Evolutionary conservation across 768 basidiomycete species (phyloP).

Genomic region (Tulasnella sp.): DNA sequence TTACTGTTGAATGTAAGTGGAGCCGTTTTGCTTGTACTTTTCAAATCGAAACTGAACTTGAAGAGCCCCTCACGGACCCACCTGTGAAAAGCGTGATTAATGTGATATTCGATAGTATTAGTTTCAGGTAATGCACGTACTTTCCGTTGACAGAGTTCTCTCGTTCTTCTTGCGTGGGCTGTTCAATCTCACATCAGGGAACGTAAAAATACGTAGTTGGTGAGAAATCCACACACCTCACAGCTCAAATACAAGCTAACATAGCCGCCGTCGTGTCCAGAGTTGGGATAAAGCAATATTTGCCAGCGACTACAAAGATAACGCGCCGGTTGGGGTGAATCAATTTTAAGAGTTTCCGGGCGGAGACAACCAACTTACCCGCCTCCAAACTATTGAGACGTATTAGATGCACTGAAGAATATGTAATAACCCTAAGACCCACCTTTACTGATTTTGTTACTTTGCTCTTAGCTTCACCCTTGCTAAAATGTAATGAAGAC

Average conservation of each 20-base stretch:
- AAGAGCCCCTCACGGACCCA: slow-evolving; percentile 80
- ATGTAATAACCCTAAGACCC: too few species aligned
- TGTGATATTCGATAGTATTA: neutral
- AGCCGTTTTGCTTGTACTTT: slow-evolving; percentile 34
- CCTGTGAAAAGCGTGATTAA: slow-evolving; percentile 30
- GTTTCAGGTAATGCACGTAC: slow-evolving; percentile 25
- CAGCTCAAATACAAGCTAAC: slow-evolving; percentile 72
- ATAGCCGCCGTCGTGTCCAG: slow-evolving; percentile 46
- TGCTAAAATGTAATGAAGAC: slow-evolving; percentile 26
- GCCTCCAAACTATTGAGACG: slow-evolving; percentile 40
- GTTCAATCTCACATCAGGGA: slow-evolving; percentile 1
- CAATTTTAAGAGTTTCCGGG: too few species aligned
- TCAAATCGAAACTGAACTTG: slow-evolving; percentile 74
- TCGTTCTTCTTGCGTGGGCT: slow-evolving; percentile 70
- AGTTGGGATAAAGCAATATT: slow-evolving; percentile 77
- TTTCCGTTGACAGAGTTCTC: slow-evolving; percentile 50
- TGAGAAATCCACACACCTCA: slow-evolving; percentile 39
- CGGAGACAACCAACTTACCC: too few species aligned
- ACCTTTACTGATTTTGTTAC: slow-evolving; percentile 58
- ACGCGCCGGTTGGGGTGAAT: slow-evolving; percentile 13
- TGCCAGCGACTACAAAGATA: slow-evolving; percentile 27
- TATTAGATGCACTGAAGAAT: too few species aligned
- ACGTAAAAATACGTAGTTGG: neutral
- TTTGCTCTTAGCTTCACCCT: slow-evolving; percentile 66
- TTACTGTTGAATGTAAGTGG: slow-evolving; percentile 33